Evolutionary conservation across 108 stramenopile species (phyloP).

Genomic region (Phaeodactylum tricornutum): DNA sequence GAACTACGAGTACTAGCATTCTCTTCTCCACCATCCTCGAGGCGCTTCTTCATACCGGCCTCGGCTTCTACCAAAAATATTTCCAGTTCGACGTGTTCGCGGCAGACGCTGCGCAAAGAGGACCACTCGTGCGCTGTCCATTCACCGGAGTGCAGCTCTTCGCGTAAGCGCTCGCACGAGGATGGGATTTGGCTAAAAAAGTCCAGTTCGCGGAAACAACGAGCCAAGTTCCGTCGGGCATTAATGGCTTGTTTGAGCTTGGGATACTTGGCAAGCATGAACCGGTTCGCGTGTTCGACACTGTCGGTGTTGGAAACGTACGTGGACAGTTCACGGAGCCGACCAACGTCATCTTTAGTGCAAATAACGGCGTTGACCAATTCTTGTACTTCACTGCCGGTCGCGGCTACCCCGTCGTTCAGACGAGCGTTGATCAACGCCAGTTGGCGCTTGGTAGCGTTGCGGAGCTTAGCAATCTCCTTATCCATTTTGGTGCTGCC

Average conservation of each 20-base stretch:
- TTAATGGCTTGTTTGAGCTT: constrained; percentile 70
- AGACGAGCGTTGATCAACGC: constrained; percentile 71
- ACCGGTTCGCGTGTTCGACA: constrained; percentile 15
- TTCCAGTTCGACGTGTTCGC: constrained; percentile 83
- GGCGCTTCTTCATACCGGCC: constrained; percentile 67
- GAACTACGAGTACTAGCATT: not conserved
- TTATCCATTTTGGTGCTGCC: constrained; percentile 76
- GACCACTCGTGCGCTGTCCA: constrained; percentile 81
- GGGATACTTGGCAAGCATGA: constrained; percentile 68
- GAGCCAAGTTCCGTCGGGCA: constrained; percentile 67
- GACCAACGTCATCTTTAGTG: constrained; percentile 72
- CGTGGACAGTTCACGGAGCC: constrained; percentile 72
- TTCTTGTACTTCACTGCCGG: constrained; percentile 79
- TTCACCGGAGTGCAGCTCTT: constrained; percentile 70
- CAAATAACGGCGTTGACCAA: constrained; percentile 74
- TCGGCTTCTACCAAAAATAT: constrained; percentile 84
- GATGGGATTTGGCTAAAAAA: constrained; percentile 79
- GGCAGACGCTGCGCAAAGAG: constrained; percentile 62
- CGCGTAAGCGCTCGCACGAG: constrained; percentile 77
- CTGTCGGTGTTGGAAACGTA: constrained; percentile 56
- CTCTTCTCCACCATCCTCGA: constrained; percentile 30
- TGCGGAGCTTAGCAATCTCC: constrained; percentile 70
- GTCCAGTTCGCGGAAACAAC: constrained; percentile 77
- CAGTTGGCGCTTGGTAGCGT: constrained; percentile 51
- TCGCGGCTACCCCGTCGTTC: constrained; percentile 84